phyloP scores from a whole-genome alignment of 371 early-diverging fungal species.

The Dinochytrium kinnereticum region DNA sequence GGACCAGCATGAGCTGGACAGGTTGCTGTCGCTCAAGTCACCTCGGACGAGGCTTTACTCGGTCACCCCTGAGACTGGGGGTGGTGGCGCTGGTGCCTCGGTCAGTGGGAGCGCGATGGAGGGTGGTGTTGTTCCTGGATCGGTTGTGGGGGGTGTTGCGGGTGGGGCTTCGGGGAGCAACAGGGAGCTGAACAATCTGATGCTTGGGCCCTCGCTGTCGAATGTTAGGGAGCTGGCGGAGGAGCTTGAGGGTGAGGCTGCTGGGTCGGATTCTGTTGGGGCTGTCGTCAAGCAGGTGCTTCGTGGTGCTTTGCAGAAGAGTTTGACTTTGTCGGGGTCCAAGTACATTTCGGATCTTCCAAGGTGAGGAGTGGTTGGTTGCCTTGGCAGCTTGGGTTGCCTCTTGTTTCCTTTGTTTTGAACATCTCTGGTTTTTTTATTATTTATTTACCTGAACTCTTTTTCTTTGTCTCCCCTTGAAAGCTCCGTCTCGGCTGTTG shows the following conservation, averaged over 20 bases:
- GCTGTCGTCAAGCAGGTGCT: slow-evolving; percentile 22
- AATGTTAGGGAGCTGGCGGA: slow-evolving; percentile 38
- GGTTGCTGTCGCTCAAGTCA: slow-evolving; percentile 16
- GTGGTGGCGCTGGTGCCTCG: no score
- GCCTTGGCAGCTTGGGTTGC: no score
- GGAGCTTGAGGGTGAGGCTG: slow-evolving; percentile 26
- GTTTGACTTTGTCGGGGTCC: slow-evolving; percentile 25
- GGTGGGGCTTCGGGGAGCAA: neutral
- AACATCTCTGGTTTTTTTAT: no score
- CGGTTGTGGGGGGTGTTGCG: neutral
- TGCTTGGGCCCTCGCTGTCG: slow-evolving; percentile 34
- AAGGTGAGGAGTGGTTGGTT: slow-evolving; percentile 26
- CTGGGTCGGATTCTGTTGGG: neutral
- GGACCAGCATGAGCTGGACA: neutral
- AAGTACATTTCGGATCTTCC: slow-evolving; percentile 48
- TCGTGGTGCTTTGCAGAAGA: slow-evolving; percentile 25
- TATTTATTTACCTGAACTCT: no score
- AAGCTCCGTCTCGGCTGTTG: slow-evolving; percentile 66
- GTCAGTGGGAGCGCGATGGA: neutral
- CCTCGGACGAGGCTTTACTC: slow-evolving; percentile 17
- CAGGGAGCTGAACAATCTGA: slow-evolving; percentile 17
- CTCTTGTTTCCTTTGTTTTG: neutral
- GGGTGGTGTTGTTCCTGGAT: slow-evolving; percentile 18
- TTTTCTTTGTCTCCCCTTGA: neutral
- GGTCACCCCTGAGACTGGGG: neutral